A percentile compares a stretch with the other conserved stretches of the same genome.
Conservation (phyloP, 768 basidiomycete species). For the Boletus reticuloceps region DNA sequence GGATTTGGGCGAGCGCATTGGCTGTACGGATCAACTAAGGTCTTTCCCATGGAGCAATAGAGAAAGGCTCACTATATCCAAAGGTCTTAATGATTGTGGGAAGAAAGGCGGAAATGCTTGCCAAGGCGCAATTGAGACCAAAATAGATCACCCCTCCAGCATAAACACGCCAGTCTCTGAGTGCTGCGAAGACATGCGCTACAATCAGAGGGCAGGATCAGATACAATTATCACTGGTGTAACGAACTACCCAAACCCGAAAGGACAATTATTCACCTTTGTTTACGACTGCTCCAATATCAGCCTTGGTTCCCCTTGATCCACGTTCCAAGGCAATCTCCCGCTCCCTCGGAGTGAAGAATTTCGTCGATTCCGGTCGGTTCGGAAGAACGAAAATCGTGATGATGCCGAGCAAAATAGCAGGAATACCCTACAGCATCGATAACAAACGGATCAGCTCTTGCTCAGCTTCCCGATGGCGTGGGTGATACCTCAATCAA, state of each 20-base stretch:
- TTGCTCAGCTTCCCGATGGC: not conserved
- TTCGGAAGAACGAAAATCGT: slow-evolving; percentile 60
- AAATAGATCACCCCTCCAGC: slow-evolving; percentile 73
- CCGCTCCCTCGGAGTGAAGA: slow-evolving; percentile 50
- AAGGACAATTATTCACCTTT: slow-evolving; percentile 41
- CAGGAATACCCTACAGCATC: slow-evolving; percentile 55
- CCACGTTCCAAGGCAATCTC: slow-evolving; percentile 64
- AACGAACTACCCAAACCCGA: not conserved
- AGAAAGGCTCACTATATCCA: slow-evolving; percentile 55
- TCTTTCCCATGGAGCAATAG: not conserved
- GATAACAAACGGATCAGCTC: not conserved
- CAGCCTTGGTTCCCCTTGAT: slow-evolving; percentile 63
- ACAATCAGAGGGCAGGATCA: slow-evolving; percentile 1
- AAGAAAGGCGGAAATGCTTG: slow-evolving; percentile 80
- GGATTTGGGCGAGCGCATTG: slow-evolving; percentile 62
- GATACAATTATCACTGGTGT: not conserved
- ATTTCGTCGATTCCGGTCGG: slow-evolving; percentile 66
- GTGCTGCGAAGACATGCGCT: slow-evolving; percentile 63
- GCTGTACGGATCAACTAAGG: slow-evolving; percentile 34
- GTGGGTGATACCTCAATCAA: slow-evolving; percentile 56
- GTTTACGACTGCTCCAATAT: slow-evolving; percentile 61
- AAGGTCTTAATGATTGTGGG: slow-evolving; percentile 79
- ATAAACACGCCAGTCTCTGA: slow-evolving; percentile 72
- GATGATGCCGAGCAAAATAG: slow-evolving; percentile 59
- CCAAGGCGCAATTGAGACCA: slow-evolving; percentile 70